Base-by-base conservation (phyloP, 1,284 basidiomycete genomes). In the Jaminaea rosea region DNA sequence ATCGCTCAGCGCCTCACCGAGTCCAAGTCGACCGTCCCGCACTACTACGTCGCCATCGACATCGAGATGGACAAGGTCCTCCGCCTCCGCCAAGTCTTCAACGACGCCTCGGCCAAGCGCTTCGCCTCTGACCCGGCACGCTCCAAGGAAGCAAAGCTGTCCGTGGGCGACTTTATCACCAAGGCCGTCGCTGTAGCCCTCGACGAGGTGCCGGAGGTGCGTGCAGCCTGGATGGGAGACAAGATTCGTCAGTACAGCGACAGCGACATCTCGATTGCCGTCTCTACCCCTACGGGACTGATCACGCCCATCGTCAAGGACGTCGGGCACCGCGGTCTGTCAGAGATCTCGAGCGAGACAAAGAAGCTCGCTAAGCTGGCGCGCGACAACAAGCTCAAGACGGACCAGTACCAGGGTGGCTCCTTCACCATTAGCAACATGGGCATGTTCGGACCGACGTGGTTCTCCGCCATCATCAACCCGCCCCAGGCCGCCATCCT, bases 391-490 rank as follows among this genome's bases (percentile, higher is more conserved):
- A 98, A 98, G 79, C 82, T 99, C 53, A 81, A 86, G 75, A 93
- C 94, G 29, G 81, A 87, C 51, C 93, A 99, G 77, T 99, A 98
- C 80, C 69, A 90, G 85, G 94, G 94, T 60, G 94, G 94, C 51
- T 87, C 90, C 10, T 98, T 99, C 80, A 98, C 94, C 50, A 90
- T 99, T 75, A 98, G 94, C 63, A 99, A 99, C 79, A 82, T 99
- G 63, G 94, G 94, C 78, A 98, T 98, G 94, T 94, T 82, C 73
- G 93, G 89, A 65, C 69, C 75, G 50, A 83, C 84, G 53, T 84
- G 94, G 78, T 99, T 99, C 77, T 97, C 92, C 19, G 94, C 94
- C 47, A 98, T 99, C 79, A 96, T 99, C 82, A 99, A 99, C 82
- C 84, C 88, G 17, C 94, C 94, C 31, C 94, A 98, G 78, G 88